phyloP scores from a whole-genome alignment of 805 yeast genomes.

The Lipomyces starkeyi region DNA sequence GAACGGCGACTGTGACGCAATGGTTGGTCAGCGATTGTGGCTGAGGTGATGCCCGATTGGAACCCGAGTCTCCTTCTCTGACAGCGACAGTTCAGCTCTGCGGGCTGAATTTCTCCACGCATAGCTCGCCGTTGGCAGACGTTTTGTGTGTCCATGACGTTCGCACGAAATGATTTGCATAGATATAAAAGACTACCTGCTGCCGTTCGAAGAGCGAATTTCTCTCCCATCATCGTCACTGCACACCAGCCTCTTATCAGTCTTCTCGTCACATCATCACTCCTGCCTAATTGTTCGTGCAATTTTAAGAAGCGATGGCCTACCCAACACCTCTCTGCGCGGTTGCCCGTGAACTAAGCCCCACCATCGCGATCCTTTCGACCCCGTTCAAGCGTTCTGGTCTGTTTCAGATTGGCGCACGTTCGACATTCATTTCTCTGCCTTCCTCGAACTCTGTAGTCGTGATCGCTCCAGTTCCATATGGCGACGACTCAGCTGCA shows the following conservation, averaged over 20 bases:
- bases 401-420: constrained; percentile 37
- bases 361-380: constrained; percentile 30
- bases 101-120: neutral
- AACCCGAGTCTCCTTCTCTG: no score
- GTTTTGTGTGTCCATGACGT: neutral
- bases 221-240: neutral
- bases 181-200: neutral
- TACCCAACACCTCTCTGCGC: constrained; percentile 38
- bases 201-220: neutral
- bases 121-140: neutral
- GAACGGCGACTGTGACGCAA: neutral
- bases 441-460: constrained; percentile 17
- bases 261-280: neutral
- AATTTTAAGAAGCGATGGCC: constrained; percentile 23
- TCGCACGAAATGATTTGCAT: neutral
- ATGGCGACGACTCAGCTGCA: constrained; percentile 25
- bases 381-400: constrained; percentile 37
- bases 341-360: constrained; percentile 32
- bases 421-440: constrained; percentile 32
- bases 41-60: no score
- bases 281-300: no score
- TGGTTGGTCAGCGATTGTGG: neutral
- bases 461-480: constrained; percentile 39
- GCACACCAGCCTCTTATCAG: neutral
- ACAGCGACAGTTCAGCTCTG: neutral